Conservation (phyloP, 768 basidiomycete genomes). For the Lepiota brunneoincarnata region DNA sequence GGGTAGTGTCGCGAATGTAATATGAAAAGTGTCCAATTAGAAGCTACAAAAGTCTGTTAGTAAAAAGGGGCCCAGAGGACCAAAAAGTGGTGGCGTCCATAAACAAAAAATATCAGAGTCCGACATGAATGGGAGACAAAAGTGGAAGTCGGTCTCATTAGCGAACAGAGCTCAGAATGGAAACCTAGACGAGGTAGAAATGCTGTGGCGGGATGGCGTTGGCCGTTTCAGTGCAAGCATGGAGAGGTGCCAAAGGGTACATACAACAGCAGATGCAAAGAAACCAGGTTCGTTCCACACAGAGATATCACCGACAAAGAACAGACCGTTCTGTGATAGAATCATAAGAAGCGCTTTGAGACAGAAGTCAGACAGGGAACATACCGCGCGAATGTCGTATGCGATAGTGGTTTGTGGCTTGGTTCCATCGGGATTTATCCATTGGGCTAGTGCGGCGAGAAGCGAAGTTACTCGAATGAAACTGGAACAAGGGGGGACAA, state of each 20-base stretch:
- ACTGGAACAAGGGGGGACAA: background rate
- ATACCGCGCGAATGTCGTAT: slow-evolving; percentile 32
- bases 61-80: background rate
- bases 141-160: background rate
- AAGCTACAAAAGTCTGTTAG: background rate
- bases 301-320: slow-evolving; percentile 41
- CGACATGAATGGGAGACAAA: background rate
- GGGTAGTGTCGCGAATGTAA: too few species aligned
- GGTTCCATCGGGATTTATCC: slow-evolving; percentile 42
- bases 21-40: too few species aligned
- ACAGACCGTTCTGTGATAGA: slow-evolving; percentile 30
- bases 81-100: background rate
- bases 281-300: slow-evolving; percentile 34
- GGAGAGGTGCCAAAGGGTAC: slow-evolving; percentile 16
- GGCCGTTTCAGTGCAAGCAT: background rate
- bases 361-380: background rate
- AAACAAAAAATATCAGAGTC: background rate
- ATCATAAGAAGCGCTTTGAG: background rate
- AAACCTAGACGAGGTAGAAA: slow-evolving; percentile 19
- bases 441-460: slow-evolving; percentile 32
- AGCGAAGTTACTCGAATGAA: background rate
- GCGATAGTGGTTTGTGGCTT: slow-evolving; percentile 34
- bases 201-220: slow-evolving; percentile 11
- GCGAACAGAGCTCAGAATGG: background rate
- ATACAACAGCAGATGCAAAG: slow-evolving; percentile 32